Evolutionary conservation across 2,329 filamentous ascomycete species (phyloP), one percentile per base, ranked within the genome.

Genomic region (Sarocladium brachiariae): DNA sequence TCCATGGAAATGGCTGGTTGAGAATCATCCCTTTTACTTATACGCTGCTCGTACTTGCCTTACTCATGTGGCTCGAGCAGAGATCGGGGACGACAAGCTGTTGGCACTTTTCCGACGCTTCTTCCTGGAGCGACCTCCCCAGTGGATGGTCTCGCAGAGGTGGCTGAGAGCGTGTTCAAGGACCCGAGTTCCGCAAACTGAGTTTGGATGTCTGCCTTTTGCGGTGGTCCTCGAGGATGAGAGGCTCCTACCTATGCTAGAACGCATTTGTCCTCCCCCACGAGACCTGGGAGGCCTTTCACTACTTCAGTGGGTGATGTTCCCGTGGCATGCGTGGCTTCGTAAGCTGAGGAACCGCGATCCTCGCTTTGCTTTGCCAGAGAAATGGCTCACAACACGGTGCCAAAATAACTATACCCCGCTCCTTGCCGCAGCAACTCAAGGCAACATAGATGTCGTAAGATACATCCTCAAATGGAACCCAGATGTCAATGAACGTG

Each of bases 51-150:
- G 16, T 4, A 25, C 25, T 6, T 41, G 33, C 14, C 21, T 27
- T 8, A 23, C 24, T 7, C n/a, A 23, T 23, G 3, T 50, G 3
- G 21, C 34, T 9, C 9, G 5, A 3, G 8, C 49, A 11, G 35
- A 24, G 4, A 24, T 9, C 7, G 21, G 11, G 2, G 49, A 33
- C n/a, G 25, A 27, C 5, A 21, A 23, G 18, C 34, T 50, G 2
- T 19, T 16, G 10, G 9, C 49, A 3, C 23, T 50, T 9, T 43
- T 50, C 14, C 41, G 54, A 19, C 53, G 55, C n/a, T 55, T 57
- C 33, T 31, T 56, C 18, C 45, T 53, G 23, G 55, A 51, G 13
- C 35, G 39, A 18, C 31, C 19, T 2, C 47, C 49, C 30, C 8
- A 55, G 45, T 30, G 48, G 52, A 19, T 25, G 16, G n/a, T 21